Evolutionary conservation across 495 filamentous ascomycete species (phyloP).

Genomic region (Diplogelasinospora grovesii): DNA sequence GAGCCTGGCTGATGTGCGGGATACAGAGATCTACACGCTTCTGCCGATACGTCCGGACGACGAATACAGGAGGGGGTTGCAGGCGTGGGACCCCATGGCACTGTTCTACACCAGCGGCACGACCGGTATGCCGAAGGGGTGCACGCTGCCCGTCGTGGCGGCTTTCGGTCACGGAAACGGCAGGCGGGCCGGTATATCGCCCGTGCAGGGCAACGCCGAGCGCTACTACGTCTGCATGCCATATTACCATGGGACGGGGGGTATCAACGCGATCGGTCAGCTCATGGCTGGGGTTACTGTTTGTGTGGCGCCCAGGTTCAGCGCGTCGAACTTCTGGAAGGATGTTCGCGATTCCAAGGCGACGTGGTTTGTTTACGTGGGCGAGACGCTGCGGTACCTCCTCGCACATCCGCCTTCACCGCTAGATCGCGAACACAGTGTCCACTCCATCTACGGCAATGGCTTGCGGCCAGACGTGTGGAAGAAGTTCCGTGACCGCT

Average conservation of each 20-base stretch:
- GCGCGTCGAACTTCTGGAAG: constrained; percentile 63
- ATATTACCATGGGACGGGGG: constrained; percentile 71
- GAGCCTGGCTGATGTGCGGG: constrained; percentile 40
- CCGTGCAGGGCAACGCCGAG: constrained; percentile 6
- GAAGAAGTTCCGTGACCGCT: constrained; percentile 59
- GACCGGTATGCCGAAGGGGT: constrained; percentile 47
- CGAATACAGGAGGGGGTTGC: constrained; percentile 40
- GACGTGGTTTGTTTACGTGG: constrained; percentile 75
- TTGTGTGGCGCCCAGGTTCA: constrained; percentile 66
- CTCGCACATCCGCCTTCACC: constrained; percentile 60
- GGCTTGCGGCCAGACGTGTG: constrained; percentile 74
- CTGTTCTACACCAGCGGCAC: constrained; percentile 63
- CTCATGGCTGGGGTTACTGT: constrained; percentile 54
- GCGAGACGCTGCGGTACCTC: constrained; percentile 71
- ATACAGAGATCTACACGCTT: constrained; percentile 42
- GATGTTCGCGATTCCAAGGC: constrained; percentile 63
- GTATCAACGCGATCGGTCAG: constrained; percentile 46
- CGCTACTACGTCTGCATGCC: constrained; percentile 64
- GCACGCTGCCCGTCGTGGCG: constrained; percentile 40
- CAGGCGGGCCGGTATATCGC: constrained; percentile 12
- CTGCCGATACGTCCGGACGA: constrained; percentile 45
- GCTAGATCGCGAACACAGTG: constrained; percentile 57
- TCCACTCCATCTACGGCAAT: constrained; percentile 68
- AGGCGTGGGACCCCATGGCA: constrained; percentile 46
- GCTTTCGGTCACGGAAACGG: constrained; percentile 24